phyloP scores from a whole-genome alignment of 2,329 filamentous ascomycete species.

The Lachnellula occidentalis region DNA sequence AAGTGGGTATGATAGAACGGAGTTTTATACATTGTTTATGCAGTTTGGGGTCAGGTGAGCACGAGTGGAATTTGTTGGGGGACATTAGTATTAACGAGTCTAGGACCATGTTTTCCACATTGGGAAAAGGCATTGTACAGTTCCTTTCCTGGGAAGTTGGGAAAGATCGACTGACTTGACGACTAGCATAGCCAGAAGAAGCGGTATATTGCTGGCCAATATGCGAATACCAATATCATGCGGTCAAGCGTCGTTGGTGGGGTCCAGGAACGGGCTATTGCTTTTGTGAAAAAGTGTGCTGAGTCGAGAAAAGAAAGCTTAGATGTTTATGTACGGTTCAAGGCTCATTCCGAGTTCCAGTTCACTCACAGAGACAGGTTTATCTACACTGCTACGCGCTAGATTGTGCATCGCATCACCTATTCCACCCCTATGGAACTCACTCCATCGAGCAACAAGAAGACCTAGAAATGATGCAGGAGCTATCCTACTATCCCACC shows the following conservation, averaged over 20 bases:
- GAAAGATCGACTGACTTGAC: not conserved
- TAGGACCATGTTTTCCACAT: slow-evolving; percentile 36
- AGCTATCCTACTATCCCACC: slow-evolving; percentile 63
- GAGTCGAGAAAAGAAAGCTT: slow-evolving; percentile 40
- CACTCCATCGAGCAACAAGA: slow-evolving; percentile 49
- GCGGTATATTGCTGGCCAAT: slow-evolving; percentile 58
- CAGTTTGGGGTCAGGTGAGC: slow-evolving; percentile 50
- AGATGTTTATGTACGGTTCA: slow-evolving; percentile 52
- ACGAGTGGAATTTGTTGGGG: slow-evolving; percentile 1
- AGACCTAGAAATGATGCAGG: slow-evolving; percentile 63
- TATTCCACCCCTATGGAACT: slow-evolving; percentile 63
- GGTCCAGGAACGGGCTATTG: slow-evolving; percentile 50
- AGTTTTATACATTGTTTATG: slow-evolving; percentile 57
- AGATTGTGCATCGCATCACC: slow-evolving; percentile 62
- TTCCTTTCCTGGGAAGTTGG: not conserved
- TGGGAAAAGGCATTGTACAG: slow-evolving; percentile 25
- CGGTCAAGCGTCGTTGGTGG: slow-evolving; percentile 48
- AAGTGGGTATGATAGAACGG: slow-evolving; percentile 60
- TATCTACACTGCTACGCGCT: slow-evolving; percentile 60
- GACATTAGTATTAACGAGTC: not conserved
- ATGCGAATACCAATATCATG: slow-evolving; percentile 64
- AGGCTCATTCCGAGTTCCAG: not conserved
- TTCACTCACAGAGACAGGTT: slow-evolving; percentile 11
- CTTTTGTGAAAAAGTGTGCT: slow-evolving; percentile 50
- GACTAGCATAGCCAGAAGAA: slow-evolving; percentile 56